Base-by-base conservation (phyloP, 139 green algal genomes). In the Cymbomonas tetramitiformis region DNA sequence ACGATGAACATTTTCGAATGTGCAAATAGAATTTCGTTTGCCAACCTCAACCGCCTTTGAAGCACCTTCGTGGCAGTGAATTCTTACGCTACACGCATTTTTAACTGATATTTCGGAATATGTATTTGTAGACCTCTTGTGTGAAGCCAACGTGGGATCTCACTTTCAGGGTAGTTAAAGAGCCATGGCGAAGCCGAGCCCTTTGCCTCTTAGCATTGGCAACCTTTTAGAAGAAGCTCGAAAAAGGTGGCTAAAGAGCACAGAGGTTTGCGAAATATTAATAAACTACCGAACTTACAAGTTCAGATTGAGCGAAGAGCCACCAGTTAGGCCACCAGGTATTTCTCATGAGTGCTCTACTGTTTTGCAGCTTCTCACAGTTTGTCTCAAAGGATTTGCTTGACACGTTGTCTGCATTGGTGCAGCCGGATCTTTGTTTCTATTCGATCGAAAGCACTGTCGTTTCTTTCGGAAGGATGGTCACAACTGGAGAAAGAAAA, bases 401-500 rank as follows among this genome's bases (percentile, higher is more conserved):
- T 28, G 56, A 21, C 24, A 8, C n/a, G 5, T 54, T 28, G 4
- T 48, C 12, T 15, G 28, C 19, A 41, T 23, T 40, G 23, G n/a
- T 59, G 6, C 15, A 83, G 77, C 75, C 5, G 81, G 81, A 4
- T 62, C 60, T 28, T 34, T 89, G 0, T 89, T 73, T 41, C 46
- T 89, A 30, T 83, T 83, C 24, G 63, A 87, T 46, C 54, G 72
- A 1, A 80, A 76, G 12, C 40, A 38, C 0, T 67, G 75, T 28
- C 68, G 81, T 12, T 79, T 69, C 56, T 89, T 87, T 48, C 73
- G 81, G 7, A 76, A 73, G 38, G 81, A 89, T 58, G 70, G 70
- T 0, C 81, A 89, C 59, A 67, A 70, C 31, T 89, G 81, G 81
- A 50, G 68, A 3, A 89, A 87, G 56, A 88, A 89, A 61, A 71